Evolutionary conservation across 805 yeast species (phyloP).

Genomic region (Kuraishia cidri): DNA sequence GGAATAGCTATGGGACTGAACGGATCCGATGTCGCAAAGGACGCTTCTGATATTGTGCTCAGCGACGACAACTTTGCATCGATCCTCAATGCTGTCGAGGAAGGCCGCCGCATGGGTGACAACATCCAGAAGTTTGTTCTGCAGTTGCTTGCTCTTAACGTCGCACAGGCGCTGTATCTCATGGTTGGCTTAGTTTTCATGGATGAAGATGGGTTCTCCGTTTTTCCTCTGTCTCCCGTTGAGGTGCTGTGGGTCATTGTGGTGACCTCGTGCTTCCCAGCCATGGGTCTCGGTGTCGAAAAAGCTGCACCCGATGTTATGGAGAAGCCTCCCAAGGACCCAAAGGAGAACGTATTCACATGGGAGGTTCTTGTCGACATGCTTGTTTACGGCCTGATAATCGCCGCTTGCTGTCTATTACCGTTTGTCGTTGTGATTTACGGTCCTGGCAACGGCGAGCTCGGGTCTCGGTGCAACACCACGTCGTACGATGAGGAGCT

Average conservation of each 20-base stretch:
- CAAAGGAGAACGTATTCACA: slow-evolving; percentile 49
- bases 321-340: slow-evolving; percentile 54
- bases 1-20: slow-evolving; percentile 82
- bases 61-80: slow-evolving; percentile 77
- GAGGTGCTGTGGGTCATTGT: slow-evolving; percentile 77
- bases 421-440: slow-evolving; percentile 61
- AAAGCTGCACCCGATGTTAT: slow-evolving; percentile 55
- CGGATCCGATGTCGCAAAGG: slow-evolving; percentile 82
- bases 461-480: slow-evolving; percentile 57
- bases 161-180: slow-evolving; percentile 59
- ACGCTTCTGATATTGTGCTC: slow-evolving; percentile 69
- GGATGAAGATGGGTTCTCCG: slow-evolving; percentile 56
- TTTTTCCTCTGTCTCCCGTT: slow-evolving; percentile 75
- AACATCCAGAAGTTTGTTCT: slow-evolving; percentile 73
- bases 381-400: slow-evolving; percentile 62
- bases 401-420: slow-evolving; percentile 64
- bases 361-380: slow-evolving; percentile 62
- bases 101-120: slow-evolving; percentile 72
- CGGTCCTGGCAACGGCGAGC: slow-evolving; percentile 54
- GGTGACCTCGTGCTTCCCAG: slow-evolving; percentile 74
- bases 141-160: slow-evolving; percentile 65
- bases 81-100: slow-evolving; percentile 69
- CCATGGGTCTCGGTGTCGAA: slow-evolving; percentile 74
- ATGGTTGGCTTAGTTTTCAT: slow-evolving; percentile 68
- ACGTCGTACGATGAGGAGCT: slow-evolving; percentile 24